Conservation (phyloP, 352 stramenopile genomes). For the Pythium utonaiense region DNA sequence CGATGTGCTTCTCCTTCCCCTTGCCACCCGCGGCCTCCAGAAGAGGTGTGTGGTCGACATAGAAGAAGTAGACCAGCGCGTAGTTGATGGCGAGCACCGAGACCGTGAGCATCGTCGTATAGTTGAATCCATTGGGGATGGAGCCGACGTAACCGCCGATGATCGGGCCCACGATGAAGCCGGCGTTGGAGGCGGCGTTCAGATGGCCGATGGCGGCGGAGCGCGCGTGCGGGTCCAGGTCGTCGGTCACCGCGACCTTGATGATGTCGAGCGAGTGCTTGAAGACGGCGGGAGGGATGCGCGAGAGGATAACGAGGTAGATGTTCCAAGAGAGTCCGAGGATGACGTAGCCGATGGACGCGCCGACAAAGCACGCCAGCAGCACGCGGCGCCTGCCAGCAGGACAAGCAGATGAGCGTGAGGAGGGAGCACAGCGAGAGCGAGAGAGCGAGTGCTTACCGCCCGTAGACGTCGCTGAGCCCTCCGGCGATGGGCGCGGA, state of each 20-base stretch:
- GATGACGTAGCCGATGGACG: slow-evolving; percentile 59
- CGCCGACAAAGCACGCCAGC: slow-evolving; percentile 58
- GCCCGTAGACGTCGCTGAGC: slow-evolving; percentile 70
- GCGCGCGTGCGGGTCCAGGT: slow-evolving; percentile 29
- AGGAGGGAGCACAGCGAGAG: background rate
- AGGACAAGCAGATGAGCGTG: background rate
- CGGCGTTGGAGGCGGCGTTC: slow-evolving; percentile 65
- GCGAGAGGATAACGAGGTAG: slow-evolving; percentile 72
- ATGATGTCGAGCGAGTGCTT: slow-evolving; percentile 83
- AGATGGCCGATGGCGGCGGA: slow-evolving; percentile 61
- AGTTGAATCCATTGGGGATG: slow-evolving; percentile 75
- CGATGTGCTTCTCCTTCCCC: slow-evolving; percentile 8
- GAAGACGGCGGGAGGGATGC: slow-evolving; percentile 66
- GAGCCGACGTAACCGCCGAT: slow-evolving; percentile 68
- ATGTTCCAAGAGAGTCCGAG: slow-evolving; percentile 77
- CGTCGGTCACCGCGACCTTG: slow-evolving; percentile 68
- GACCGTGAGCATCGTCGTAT: slow-evolving; percentile 71
- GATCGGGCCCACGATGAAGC: slow-evolving; percentile 73
- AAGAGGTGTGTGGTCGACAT: slow-evolving; percentile 25
- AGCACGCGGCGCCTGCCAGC: slow-evolving; percentile 41
- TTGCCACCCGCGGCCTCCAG: slow-evolving; percentile 9
- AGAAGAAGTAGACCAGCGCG: slow-evolving; percentile 55
- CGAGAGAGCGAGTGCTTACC: slow-evolving; percentile 19
- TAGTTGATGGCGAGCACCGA: slow-evolving; percentile 70
- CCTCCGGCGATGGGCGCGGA: slow-evolving; percentile 67